These are phyloP conservation scores for Liriodendron chinense DNA, from an alignment of 164 flowering plant species.

Conservation along the genomic window DNA sequence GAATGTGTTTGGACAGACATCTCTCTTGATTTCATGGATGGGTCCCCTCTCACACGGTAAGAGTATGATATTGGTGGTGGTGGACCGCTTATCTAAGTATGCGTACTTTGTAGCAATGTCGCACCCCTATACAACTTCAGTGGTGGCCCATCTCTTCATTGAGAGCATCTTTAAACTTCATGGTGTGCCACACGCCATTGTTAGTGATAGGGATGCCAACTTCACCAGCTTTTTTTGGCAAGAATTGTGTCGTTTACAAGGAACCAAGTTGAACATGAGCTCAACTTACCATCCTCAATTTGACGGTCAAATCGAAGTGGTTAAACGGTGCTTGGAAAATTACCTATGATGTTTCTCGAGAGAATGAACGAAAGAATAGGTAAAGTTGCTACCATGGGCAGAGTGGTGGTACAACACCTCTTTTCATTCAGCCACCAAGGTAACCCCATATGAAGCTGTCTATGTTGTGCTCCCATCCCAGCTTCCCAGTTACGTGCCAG, in stretches of 20 bases:
- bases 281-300: slow-evolving; percentile 8
- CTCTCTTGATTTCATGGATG: slow-evolving; percentile 8
- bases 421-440: neutral
- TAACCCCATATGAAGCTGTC: slow-evolving; percentile 7
- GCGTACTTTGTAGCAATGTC: neutral
- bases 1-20: neutral
- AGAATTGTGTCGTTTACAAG: no score
- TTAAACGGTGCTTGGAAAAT: neutral
- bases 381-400: neutral
- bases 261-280: neutral
- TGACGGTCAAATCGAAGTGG: slow-evolving; percentile 7
- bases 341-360: slow-evolving; percentile 7
- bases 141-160: neutral
- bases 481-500: neutral
- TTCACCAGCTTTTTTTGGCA: no score
- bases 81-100: neutral
- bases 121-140: neutral
- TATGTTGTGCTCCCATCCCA: neutral
- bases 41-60: slow-evolving; percentile 2
- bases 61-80: slow-evolving; percentile 2
- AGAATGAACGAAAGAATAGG: neutral
- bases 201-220: no score
- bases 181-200: no score
- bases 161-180: no score
- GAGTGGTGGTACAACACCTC: slow-evolving; percentile 13